phyloP scores from a whole-genome alignment of 1,284 basidiomycete genomes.

The Rhodotorula glutinis region DNA sequence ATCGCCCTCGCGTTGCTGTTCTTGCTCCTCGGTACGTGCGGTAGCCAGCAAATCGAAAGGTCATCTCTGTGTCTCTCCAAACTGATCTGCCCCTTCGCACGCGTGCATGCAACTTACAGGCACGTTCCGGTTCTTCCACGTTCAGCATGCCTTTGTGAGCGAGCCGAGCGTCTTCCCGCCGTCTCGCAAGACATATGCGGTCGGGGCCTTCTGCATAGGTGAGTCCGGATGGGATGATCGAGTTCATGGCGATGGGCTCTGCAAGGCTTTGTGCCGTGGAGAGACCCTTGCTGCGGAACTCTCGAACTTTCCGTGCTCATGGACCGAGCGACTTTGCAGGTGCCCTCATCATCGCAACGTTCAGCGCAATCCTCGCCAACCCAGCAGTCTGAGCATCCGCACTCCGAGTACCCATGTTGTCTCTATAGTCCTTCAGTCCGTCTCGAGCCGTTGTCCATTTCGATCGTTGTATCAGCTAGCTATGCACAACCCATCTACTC shows the following conservation, averaged over 20 bases:
- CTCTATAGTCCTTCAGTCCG: background rate
- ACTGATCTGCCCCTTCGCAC: background rate
- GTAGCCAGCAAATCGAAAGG: too few relatives aligned
- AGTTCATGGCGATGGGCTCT: background rate
- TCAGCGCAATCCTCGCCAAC: slow-evolving; percentile 17
- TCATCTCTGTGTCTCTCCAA: too few relatives aligned
- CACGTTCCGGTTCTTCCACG: slow-evolving; percentile 24
- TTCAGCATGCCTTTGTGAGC: slow-evolving; percentile 28
- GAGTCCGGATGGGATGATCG: background rate
- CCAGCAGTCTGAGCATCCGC: background rate
- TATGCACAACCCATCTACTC: too few relatives aligned
- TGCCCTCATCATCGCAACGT: slow-evolving; percentile 26
- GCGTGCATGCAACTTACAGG: slow-evolving; percentile 10
- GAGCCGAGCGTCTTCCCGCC: slow-evolving; percentile 35
- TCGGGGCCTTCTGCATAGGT: slow-evolving; percentile 26
- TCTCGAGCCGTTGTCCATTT: too few relatives aligned
- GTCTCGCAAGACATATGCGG: slow-evolving; percentile 20
- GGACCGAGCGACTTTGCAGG: background rate
- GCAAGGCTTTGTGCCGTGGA: background rate
- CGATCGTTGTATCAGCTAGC: too few relatives aligned
- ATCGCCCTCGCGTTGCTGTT: slow-evolving; percentile 33
- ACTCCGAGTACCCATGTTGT: background rate
- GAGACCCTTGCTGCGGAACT: too few relatives aligned
- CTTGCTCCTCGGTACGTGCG: slow-evolving; percentile 23
- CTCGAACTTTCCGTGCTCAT: too few relatives aligned